A percentile compares a stretch with the other conserved stretches of the same genome.
These are phyloP conservation scores for Leccinum boreale DNA, from an alignment of 768 basidiomycete genomes.

Conservation along the genomic window DNA sequence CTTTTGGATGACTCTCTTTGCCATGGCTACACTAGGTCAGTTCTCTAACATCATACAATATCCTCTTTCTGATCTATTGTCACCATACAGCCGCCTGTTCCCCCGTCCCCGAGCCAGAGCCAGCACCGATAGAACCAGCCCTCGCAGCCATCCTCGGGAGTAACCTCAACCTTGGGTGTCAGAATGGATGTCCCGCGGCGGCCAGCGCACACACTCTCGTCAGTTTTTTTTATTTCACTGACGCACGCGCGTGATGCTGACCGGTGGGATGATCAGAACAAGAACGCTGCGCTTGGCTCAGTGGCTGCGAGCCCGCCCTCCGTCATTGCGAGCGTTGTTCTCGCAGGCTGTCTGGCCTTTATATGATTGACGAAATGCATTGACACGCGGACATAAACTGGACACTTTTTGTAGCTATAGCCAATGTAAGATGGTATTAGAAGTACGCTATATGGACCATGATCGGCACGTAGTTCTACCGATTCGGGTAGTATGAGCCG, in stretches of 20 bases:
- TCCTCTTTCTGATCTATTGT: background rate
- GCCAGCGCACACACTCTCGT: constrained; percentile 22
- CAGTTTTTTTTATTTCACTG: background rate
- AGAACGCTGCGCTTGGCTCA: constrained; percentile 21
- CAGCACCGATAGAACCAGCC: constrained; percentile 22
- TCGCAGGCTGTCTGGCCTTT: constrained; percentile 18
- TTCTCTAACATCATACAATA: background rate
- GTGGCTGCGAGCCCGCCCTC: constrained; percentile 11
- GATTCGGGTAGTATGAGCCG: background rate
- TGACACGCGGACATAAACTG: constrained; percentile 4
- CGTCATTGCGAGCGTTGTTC: constrained; percentile 20
- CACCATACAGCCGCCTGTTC: constrained; percentile 19
- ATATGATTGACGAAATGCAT: constrained; percentile 5
- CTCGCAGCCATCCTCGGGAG: constrained; percentile 17
- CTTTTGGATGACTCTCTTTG: constrained; percentile 21
- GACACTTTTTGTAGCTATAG: constrained; percentile 19
- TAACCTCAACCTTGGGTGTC: constrained; percentile 25
- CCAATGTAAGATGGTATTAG: background rate
- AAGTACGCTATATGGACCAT: background rate
- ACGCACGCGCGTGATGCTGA: background rate
- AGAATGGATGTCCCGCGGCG: constrained; percentile 20
- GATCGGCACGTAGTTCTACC: background rate
- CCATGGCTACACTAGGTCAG: constrained; percentile 21
- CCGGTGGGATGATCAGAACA: constrained; percentile 7
- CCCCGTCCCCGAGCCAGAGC: constrained; percentile 21